Conservation (phyloP, 768 basidiomycete genomes). For the Lentinula edodes region DNA sequence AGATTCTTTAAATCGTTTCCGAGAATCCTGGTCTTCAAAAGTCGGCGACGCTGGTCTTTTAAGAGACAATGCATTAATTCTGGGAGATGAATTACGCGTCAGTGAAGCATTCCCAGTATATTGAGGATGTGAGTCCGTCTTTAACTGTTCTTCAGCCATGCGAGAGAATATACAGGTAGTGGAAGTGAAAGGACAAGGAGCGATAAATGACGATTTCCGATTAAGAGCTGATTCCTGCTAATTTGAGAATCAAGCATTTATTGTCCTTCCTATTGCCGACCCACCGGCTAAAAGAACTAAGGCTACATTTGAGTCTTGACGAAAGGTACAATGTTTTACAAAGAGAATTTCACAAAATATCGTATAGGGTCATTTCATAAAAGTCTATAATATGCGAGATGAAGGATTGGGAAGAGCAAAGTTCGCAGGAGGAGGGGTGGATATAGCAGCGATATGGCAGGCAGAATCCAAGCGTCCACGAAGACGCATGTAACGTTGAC, state of each 20-base stretch:
- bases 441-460: conserved; percentile 42
- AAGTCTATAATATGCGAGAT: background rate
- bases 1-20: conserved; percentile 53
- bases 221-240: background rate
- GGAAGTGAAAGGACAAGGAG: background rate
- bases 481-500: conserved; percentile 39
- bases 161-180: background rate
- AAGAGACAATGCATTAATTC: conserved; percentile 16
- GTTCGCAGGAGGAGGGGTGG: conserved; percentile 35
- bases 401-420: conserved; percentile 18
- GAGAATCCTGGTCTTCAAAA: conserved; percentile 40
- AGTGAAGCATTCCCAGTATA: conserved; percentile 12
- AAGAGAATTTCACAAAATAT: background rate
- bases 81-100: background rate
- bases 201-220: background rate
- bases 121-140: conserved; percentile 13
- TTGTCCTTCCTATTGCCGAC: background rate
- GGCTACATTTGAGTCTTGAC: background rate
- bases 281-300: background rate
- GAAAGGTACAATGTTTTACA: too few species aligned
- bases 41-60: conserved; percentile 64
- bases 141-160: conserved; percentile 3
- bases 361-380: background rate
- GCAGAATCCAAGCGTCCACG: conserved; percentile 40
- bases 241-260: background rate